Conservation (phyloP, 805 yeast genomes). For the Aciculoconidium aculeatum region DNA sequence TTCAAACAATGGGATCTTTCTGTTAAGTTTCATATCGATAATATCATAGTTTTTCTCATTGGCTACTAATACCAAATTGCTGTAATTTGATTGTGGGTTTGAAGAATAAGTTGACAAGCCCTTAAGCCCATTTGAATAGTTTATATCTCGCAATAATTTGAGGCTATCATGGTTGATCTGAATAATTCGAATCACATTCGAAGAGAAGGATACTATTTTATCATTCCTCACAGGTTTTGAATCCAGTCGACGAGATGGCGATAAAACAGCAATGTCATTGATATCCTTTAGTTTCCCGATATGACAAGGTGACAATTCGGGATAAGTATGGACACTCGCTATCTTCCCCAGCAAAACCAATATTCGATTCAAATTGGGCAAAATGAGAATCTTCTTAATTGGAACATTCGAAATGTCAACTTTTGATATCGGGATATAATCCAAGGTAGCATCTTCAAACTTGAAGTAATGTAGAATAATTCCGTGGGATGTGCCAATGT, state of each 20-base stretch:
- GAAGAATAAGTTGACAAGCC: constrained; percentile 25
- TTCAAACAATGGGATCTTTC: constrained; percentile 32
- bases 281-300: constrained; percentile 33
- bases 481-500: constrained; percentile 33
- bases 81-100: constrained; percentile 18
- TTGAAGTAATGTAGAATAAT: constrained; percentile 32
- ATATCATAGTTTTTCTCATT: constrained; percentile 29
- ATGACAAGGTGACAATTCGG: constrained; percentile 34
- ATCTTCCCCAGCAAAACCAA: constrained; percentile 23
- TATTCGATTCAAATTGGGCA: constrained; percentile 20
- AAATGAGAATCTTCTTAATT: constrained; percentile 20
- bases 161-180: constrained; percentile 21
- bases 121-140: constrained; percentile 20
- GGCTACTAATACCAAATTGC: constrained; percentile 29
- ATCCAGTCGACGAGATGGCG: constrained; percentile 2
- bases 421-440: constrained; percentile 24
- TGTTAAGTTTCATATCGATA: constrained; percentile 27
- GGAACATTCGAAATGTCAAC: constrained; percentile 12
- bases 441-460: constrained; percentile 32
- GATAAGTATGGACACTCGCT: constrained; percentile 24
- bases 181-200: constrained; percentile 25
- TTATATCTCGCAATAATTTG: constrained; percentile 29
- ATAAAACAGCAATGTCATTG: constrained; percentile 24
- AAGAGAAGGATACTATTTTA: constrained; percentile 26
- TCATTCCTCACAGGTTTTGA: constrained; percentile 11